phyloP scores from a whole-genome alignment of 352 stramenopile species.

The Achlya hypogyna region DNA sequence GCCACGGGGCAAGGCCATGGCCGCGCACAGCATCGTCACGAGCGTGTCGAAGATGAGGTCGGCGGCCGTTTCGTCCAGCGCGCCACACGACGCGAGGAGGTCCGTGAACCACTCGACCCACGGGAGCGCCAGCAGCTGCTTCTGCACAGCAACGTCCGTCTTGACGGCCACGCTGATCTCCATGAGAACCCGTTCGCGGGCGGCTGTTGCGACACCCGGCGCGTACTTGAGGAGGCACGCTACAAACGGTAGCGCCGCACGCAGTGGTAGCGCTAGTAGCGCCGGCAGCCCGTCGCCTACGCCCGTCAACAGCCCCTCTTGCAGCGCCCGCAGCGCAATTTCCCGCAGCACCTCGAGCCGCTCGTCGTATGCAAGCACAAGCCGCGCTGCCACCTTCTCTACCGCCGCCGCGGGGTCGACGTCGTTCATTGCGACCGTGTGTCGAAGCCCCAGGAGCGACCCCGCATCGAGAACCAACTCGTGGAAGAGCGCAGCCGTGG shows the following conservation, averaged over 20 bases:
- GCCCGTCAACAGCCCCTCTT: constrained; percentile 21
- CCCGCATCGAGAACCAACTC: constrained; percentile 72
- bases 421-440: constrained; percentile 83
- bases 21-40: constrained; percentile 62
- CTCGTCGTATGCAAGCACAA: constrained; percentile 21
- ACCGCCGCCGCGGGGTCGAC: constrained; percentile 50
- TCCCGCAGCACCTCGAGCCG: background rate
- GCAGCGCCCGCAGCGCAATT: constrained; percentile 24
- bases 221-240: constrained; percentile 40
- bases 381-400: constrained; percentile 29
- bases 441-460: constrained; percentile 49
- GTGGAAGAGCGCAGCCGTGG: constrained; percentile 74
- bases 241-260: constrained; percentile 62
- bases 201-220: constrained; percentile 28
- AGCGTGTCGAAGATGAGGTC: constrained; percentile 78
- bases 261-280: constrained; percentile 53
- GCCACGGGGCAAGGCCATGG: constrained; percentile 53
- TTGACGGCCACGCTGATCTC: constrained; percentile 84
- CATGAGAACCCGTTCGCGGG: constrained; percentile 76
- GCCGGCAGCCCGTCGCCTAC: constrained; percentile 51
- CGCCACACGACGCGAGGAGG: constrained; percentile 50
- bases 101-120: constrained; percentile 71
- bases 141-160: constrained; percentile 55
- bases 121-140: constrained; percentile 67
- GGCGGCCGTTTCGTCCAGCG: constrained; percentile 38